Evolutionary conservation across 352 stramenopile genomes (phyloP), one percentile per base, ranked within the genome.

Genomic region (Pythium monospermum): DNA sequence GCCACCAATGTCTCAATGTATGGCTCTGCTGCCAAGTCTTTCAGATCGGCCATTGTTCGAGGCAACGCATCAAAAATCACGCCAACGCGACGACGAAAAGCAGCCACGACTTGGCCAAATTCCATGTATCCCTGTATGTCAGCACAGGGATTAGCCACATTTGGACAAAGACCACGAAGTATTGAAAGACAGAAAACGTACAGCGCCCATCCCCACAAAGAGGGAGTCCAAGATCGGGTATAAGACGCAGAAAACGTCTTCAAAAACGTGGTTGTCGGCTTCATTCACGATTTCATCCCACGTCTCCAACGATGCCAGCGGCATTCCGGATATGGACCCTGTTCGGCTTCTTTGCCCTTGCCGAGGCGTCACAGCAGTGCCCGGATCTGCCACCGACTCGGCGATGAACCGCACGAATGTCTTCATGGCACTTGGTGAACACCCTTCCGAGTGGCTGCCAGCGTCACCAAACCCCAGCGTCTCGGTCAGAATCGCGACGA

Each of bases 171-270:
- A 30, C 21, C 22, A 33, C 11, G 40, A 39, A 38, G 6, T 26
- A 21, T 32, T 42, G 25, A 8, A 49, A 16, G 43, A 79, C 82
- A n/a, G n/a, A n/a, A n/a, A n/a, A n/a, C n/a, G 52, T 74, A 94
- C 83, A 66, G 83, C 83, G 30, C 68, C 83, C 83, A 94, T 92
- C 53, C 90, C 71, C 36, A 94, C 83, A 60, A 94, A 94, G 31
- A 94, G 66, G n/a, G 59, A 64, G 49, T 94, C 83, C 42, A 94
- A 53, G 31, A 91, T 65, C 5, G 83, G 83, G 49, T 92, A 92
- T 2, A 92, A 57, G 27, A 90, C 38, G 36, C 81, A 91, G 56
- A 94, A 94, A 18, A 94, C 83, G 15, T 81, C 78, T 65, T 94
- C 83, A 50, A 92, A 94, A 33, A 91, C 83, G 57, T 87, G 72